Percentiles rank a stretch among this genome's conserved stretches.
phyloP scores from a whole-genome alignment of 495 filamentous ascomycete species.

The Neurospora sp. region DNA sequence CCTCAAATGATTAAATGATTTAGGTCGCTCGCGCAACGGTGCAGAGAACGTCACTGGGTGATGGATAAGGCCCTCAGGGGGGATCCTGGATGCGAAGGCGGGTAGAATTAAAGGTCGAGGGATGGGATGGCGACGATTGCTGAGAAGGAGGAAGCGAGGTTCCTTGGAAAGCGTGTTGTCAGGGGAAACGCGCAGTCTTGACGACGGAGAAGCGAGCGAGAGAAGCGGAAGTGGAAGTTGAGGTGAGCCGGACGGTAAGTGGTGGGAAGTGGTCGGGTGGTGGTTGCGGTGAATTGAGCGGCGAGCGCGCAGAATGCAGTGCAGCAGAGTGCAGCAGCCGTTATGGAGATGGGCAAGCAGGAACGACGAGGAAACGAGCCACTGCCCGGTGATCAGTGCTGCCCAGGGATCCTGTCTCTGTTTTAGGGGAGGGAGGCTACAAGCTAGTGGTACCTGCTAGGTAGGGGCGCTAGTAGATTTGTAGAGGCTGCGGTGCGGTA shows the following conservation, averaged over 20 bases:
- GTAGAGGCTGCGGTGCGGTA: neutral
- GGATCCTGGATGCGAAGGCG: neutral
- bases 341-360: neutral
- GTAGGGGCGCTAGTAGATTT: neutral
- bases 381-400: neutral
- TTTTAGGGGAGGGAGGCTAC: neutral
- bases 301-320: neutral
- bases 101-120: neutral
- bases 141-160: neutral
- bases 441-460: neutral
- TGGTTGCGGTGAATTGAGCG: neutral
- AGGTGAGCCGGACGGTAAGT: neutral
- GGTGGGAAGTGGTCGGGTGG: neutral
- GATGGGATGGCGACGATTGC: neutral
- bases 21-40: neutral
- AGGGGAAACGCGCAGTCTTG: neutral
- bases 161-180: neutral
- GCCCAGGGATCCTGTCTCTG: neutral
- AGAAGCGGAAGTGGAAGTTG: neutral
- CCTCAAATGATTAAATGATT: neutral
- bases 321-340: neutral
- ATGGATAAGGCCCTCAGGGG: neutral
- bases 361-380: neutral
- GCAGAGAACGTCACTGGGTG: neutral
- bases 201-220: neutral